These are phyloP conservation scores for Scopulariopsis brevicaulis DNA, from an alignment of 2,329 filamentous ascomycete genomes.

Conservation along the genomic window DNA sequence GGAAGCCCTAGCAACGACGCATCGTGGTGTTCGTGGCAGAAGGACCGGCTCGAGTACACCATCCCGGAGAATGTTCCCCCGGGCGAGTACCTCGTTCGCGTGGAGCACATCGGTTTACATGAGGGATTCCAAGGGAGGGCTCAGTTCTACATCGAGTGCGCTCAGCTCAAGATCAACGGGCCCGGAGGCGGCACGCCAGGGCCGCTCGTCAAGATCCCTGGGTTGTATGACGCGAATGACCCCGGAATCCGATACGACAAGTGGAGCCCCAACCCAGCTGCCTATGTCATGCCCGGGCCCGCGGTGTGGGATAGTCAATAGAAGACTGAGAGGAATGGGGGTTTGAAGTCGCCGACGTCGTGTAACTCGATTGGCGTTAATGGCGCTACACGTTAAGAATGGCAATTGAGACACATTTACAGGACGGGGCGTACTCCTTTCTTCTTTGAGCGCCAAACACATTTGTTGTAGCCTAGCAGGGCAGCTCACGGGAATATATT, in stretches of 20 bases:
- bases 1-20: constrained; percentile 11
- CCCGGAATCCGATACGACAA: constrained; percentile 9
- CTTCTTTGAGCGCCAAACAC: background rate
- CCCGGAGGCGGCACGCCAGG: constrained; percentile 21
- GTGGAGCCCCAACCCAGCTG: constrained; percentile 5
- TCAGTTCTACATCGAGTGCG: constrained; percentile 30
- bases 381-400: background rate
- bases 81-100: constrained; percentile 31
- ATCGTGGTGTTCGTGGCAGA: constrained; percentile 21
- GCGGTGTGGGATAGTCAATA: constrained; percentile 6
- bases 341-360: background rate
- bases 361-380: background rate
- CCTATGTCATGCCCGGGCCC: constrained; percentile 8
- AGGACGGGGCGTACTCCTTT: background rate
- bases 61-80: constrained; percentile 24
- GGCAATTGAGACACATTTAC: background rate
- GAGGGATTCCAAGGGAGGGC: constrained; percentile 10
- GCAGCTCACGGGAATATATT: background rate
- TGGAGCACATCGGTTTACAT: constrained; percentile 35
- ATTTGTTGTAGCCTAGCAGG: background rate
- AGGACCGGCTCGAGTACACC: constrained; percentile 27
- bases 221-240: constrained; percentile 13
- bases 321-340: background rate
- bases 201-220: constrained; percentile 27
- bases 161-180: constrained; percentile 26